Conservation (phyloP, 176 grass and related monocot species). For the Aegilops speltoides region DNA sequence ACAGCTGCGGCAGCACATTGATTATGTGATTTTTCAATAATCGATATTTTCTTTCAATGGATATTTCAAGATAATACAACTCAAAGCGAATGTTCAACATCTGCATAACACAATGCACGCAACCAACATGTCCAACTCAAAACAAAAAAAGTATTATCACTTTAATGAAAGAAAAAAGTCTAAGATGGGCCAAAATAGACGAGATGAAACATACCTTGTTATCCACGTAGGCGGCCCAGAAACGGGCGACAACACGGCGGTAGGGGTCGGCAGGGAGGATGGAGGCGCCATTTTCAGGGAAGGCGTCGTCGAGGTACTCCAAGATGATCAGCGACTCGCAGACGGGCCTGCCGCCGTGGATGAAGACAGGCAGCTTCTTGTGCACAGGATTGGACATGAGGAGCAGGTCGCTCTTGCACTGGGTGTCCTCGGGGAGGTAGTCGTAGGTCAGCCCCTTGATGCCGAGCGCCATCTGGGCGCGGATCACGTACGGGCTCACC, state of each 20-base stretch:
- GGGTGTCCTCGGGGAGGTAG: conserved; percentile 25
- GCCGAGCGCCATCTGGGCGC: conserved; percentile 39
- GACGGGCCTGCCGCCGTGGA: neutral
- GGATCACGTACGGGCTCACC: conserved; percentile 14
- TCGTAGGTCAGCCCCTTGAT: conserved; percentile 43
- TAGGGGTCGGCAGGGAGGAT: conserved; percentile 24
- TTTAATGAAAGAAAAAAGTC: no score
- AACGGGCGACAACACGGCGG: neutral
- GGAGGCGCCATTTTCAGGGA: neutral
- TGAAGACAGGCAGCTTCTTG: neutral
- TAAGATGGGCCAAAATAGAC: no score
- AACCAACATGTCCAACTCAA: no score
- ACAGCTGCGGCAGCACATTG: neutral
- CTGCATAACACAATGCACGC: no score
- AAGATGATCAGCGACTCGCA: conserved; percentile 33
- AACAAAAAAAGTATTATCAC: no score
- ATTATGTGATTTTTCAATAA: no score
- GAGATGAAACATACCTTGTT: neutral
- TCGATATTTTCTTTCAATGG: no score
- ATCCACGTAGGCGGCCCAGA: conserved; percentile 27
- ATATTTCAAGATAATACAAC: no score
- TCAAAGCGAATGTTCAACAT: no score
- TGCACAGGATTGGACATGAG: conserved; percentile 43
- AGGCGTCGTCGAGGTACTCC: conserved; percentile 29
- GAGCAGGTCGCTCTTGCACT: conserved; percentile 39